phyloP scores from a whole-genome alignment of 805 yeast species.

The Metschnikowia reukaufii region DNA sequence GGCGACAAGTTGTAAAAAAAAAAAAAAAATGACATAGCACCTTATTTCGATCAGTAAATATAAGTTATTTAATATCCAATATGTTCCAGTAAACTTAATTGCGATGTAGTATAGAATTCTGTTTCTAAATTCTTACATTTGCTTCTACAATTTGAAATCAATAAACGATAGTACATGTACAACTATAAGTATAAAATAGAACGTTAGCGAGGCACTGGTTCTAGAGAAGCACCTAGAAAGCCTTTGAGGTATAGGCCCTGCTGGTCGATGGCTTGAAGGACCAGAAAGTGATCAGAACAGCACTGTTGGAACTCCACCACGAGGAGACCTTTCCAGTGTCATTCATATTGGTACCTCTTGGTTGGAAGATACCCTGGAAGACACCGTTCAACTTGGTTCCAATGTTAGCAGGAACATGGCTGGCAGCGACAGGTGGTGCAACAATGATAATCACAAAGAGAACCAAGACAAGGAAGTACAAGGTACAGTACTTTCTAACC shows the following conservation, averaged over 20 bases:
- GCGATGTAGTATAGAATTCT: too few relatives aligned
- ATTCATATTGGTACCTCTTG: constrained; percentile 75
- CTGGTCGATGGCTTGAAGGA: constrained; percentile 54
- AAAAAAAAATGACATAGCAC: too few relatives aligned
- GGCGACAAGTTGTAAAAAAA: constrained; percentile 1
- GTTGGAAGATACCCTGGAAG: constrained; percentile 79
- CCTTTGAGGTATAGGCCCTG: constrained; percentile 58
- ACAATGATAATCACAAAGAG: constrained; percentile 74
- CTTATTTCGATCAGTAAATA: too few relatives aligned
- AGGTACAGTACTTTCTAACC: constrained; percentile 87
- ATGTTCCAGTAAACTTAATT: too few relatives aligned
- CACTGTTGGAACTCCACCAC: constrained; percentile 20
- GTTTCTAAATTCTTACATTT: too few relatives aligned
- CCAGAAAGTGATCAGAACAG: constrained; percentile 42
- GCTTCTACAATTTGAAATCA: neutral
- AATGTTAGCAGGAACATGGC: constrained; percentile 44
- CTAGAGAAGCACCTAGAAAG: constrained; percentile 24
- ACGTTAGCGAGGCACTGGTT: constrained; percentile 1
- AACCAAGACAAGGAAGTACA: constrained; percentile 70
- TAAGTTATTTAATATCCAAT: neutral
- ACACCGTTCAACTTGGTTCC: constrained; percentile 35
- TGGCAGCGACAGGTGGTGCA: constrained; percentile 89
- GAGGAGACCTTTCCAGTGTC: constrained; percentile 64
- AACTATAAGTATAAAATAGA: constrained; percentile 11
- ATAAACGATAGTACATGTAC: constrained; percentile 14